phyloP scores from a whole-genome alignment of 2,329 filamentous ascomycete genomes.

The Ophioceras dolichostomum region DNA sequence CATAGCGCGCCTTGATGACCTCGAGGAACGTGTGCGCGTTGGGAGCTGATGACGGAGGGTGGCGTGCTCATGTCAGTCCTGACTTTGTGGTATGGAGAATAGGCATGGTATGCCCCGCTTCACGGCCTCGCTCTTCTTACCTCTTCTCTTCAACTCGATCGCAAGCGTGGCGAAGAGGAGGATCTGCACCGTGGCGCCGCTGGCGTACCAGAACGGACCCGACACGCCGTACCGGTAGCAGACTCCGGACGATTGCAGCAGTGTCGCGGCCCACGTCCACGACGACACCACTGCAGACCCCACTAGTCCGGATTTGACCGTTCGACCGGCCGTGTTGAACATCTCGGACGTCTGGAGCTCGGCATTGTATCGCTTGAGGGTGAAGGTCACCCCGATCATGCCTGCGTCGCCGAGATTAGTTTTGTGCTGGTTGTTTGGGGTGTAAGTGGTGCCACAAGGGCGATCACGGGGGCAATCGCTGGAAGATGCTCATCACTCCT shows the following conservation, averaged over 20 bases:
- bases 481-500: too few species aligned
- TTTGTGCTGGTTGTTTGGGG: too few species aligned
- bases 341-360: conserved; percentile 86
- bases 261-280: conserved; percentile 86
- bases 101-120: too few species aligned
- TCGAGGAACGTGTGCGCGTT: conserved; percentile 82
- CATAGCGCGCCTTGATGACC: conserved; percentile 72
- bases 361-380: conserved; percentile 25
- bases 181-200: conserved; percentile 73
- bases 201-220: conserved; percentile 49
- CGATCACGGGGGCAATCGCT: background rate
- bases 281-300: conserved; percentile 83
- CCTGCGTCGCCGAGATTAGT: conserved; percentile 10
- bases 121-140: too few species aligned
- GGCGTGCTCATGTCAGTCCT: too few species aligned
- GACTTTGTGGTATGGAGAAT: too few species aligned
- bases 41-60: too few species aligned
- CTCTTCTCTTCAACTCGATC: conserved; percentile 76
- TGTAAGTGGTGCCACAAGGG: background rate
- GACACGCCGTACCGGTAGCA: conserved; percentile 67
- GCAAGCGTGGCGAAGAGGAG: conserved; percentile 82
- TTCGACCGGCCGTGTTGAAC: conserved; percentile 80
- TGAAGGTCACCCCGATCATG: conserved; percentile 24
- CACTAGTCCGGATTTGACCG: conserved; percentile 80
- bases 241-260: conserved; percentile 69